A percentile compares a stretch with the other conserved stretches of the same genome.
Evolutionary conservation across 1,284 basidiomycete species (phyloP).

Genomic region (Phellinidium pouzarii): DNA sequence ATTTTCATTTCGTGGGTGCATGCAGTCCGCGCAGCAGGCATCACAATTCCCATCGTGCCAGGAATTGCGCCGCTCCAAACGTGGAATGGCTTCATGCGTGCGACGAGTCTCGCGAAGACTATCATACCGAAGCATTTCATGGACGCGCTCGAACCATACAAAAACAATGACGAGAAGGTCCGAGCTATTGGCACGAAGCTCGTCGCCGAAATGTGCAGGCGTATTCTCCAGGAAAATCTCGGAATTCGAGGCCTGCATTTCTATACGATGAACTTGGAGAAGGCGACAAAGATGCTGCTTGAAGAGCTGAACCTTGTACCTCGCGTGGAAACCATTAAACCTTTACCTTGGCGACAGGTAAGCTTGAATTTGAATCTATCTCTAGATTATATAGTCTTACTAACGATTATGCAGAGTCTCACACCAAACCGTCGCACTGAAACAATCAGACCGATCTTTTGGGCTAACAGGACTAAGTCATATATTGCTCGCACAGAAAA

Average conservation of each 20-base stretch:
- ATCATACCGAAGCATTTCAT: conserved; percentile 77
- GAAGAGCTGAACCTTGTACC: conserved; percentile 84
- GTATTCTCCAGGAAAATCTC: conserved; percentile 70
- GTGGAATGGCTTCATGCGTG: conserved; percentile 93
- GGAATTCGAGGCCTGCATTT: conserved; percentile 89
- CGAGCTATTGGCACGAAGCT: conserved; percentile 83
- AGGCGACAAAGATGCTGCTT: conserved; percentile 87
- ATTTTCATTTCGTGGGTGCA: conserved; percentile 84
- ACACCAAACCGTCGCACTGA: conserved; percentile 84
- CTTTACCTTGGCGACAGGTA: conserved; percentile 89
- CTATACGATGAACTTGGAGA: conserved; percentile 98
- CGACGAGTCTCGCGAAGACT: conserved; percentile 83
- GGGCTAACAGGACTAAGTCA: conserved; percentile 89
- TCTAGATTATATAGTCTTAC: conserved; percentile 16
- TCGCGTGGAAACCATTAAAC: conserved; percentile 80
- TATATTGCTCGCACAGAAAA: conserved; percentile 90
- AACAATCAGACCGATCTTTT: conserved; percentile 91
- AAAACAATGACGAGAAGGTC: conserved; percentile 89
- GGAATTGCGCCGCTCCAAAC: conserved; percentile 97
- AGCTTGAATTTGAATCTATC: conserved; percentile 18
- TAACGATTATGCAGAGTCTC: conserved; percentile 51
- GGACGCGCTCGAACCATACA: conserved; percentile 82
- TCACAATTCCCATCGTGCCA: conserved; percentile 91
- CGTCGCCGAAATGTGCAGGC: conserved; percentile 83
- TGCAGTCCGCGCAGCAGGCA: conserved; percentile 76